Evolutionary conservation across 169 alveolate species (phyloP).

Genomic region (Pseudocohnilembus persalinus): DNA sequence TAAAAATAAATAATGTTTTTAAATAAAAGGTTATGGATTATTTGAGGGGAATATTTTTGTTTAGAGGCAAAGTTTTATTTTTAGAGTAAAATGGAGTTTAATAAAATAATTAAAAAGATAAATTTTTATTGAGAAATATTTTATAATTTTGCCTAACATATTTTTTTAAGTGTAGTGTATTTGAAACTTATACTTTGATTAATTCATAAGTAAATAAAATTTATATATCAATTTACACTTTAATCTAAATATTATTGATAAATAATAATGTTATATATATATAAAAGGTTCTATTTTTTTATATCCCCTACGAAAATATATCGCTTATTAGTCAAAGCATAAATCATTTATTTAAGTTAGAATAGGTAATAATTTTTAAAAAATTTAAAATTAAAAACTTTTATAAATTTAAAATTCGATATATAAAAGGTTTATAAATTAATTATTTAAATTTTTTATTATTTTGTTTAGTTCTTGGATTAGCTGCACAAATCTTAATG

Average conservation of each 20-base stretch:
- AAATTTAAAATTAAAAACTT: not conserved
- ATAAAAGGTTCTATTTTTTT: conserved; percentile 40
- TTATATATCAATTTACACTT: conserved; percentile 37
- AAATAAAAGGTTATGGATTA: conserved; percentile 77
- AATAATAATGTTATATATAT: no score
- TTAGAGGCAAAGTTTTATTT: conserved; percentile 79
- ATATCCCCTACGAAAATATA: conserved; percentile 7
- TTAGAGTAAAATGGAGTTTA: conserved; percentile 69
- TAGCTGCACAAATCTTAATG: conserved; percentile 79
- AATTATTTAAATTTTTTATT: conserved; percentile 46
- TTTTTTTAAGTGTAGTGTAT: conserved; percentile 67
- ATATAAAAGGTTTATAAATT: conserved; percentile 23
- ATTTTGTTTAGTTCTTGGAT: conserved; percentile 54
- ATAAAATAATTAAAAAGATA: conserved; percentile 40
- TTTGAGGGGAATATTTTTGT: conserved; percentile 63
- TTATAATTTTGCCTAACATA: conserved; percentile 62
- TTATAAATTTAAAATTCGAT: conserved; percentile 13
- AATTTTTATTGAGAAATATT: conserved; percentile 55
- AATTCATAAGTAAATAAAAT: conserved; percentile 48
- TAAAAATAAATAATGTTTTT: no score
- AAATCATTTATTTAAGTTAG: conserved; percentile 10
- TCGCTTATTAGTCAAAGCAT: conserved; percentile 3
- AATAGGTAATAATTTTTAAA: not conserved
- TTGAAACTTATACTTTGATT: conserved; percentile 71
- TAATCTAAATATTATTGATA: conserved; percentile 31